Base-by-base conservation (phyloP, 371 early-diverging fungal species). In the Catenaria anguillulae region DNA sequence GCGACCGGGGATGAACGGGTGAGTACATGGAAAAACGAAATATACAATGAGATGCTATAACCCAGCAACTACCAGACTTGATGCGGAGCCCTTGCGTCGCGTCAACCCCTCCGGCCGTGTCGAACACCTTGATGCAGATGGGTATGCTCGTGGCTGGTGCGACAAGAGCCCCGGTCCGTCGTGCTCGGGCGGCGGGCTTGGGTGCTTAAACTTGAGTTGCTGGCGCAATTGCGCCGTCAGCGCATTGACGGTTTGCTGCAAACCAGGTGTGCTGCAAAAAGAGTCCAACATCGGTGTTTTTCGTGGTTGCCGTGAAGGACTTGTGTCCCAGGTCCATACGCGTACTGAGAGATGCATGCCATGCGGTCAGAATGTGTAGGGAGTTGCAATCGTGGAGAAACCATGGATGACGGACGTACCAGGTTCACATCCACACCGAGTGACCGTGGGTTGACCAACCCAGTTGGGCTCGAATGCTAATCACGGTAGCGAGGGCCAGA, bases 241-340 rank as follows among this genome's bases (percentile, higher is more conserved):
- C 31, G 26, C 8, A 8, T 1, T 1, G 15, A 50, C 67, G 4
- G 68, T 66, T 85, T 64, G 66, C 84, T 77, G 56, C 88, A 66
- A 2, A 68, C 75, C 48, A 89, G 67, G 46, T 65, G 65, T 12
- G 73, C 52, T 65, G 71, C 55, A 89, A 80, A 63, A 86, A 87
- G 36, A 74, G 54, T 56, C 88, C 87, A 63, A 89, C 82, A 12
- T 86, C 86, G 0, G 82, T 88, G 73, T 89, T 89, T n/a, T 64
- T 88, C 87, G 65, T 81, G 80, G 74, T 82, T 86, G 29, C 87
- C 87, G 29, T 73, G 69, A 59, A 88, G 73, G 56, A 68, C 55
- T 6, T 80, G 68, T 15, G 77, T 67, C 31, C 72, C 65, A 12
- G 62, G 60, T 8, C 87, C 86, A 63, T 81, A 76, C 4, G 87